Base-by-base conservation (phyloP, 495 filamentous ascomycete species). In the Alectoria sarmentosa region DNA sequence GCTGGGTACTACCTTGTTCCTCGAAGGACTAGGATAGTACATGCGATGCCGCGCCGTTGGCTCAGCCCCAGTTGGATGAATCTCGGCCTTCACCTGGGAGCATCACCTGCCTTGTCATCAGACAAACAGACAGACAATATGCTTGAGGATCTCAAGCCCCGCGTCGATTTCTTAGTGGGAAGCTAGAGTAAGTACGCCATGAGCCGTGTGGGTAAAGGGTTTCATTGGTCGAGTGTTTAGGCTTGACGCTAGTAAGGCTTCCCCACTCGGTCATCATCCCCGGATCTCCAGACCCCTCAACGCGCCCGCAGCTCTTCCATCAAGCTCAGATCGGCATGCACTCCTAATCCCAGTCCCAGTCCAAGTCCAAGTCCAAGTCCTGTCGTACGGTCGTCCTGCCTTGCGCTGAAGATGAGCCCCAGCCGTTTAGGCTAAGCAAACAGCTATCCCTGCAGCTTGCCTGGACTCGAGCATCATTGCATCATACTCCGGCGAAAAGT, bases 171-270 rank as follows among this genome's bases (percentile, higher is more conserved):
- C n/a, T 8, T 17, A 13, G 39, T 14, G 13, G 2, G 17, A 17
- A 1, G n/a, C 23, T 21, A 5, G 13, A 14, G 11, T 23, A 23
- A n/a, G 21, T 5, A 49, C 5, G 28, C 26, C 7, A 23, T 17
- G 13, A 61, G 23, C 32, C 21, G 41, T 37, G 5, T 15, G 46
- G 44, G 8, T 13, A 13, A 39, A 36, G 34, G 17, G 4, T 55
- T 21, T 57, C 17, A 63, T 56, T 63, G 61, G 48, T 0, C 4
- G 13, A 42, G 19, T 34, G 26, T 15, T 44, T 32, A 55, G 28
- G 49, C 38, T 28, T 13, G 3, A 55, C 21, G 49, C 61, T 34
- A 63, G 61, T 52, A 57, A 26, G 61, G 61, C 3, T 63, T 44
- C 61, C 52, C 61, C 49, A 21, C 61, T 63, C 48, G 44, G 44